Conservation (phyloP, 2,329 filamentous ascomycete genomes). For the Diaporthe sp. region DNA sequence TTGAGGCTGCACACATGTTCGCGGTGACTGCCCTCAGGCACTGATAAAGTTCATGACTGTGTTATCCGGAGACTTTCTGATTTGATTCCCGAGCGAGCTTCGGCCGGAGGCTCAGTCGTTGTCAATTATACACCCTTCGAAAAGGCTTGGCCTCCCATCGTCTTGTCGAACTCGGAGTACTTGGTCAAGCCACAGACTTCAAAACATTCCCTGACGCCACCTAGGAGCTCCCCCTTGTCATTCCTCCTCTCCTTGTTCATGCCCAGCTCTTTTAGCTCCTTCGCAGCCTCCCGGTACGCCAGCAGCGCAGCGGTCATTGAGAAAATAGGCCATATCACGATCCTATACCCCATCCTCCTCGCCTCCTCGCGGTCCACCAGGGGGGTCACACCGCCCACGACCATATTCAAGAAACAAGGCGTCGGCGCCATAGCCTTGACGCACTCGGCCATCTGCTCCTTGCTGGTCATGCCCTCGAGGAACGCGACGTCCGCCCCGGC, state of each 20-base stretch:
- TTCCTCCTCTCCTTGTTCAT: slow-evolving; percentile 48
- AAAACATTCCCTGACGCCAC: slow-evolving; percentile 49
- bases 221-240: slow-evolving; percentile 46
- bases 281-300: slow-evolving; percentile 49
- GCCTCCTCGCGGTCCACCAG: slow-evolving; percentile 48
- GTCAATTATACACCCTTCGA: slow-evolving; percentile 45
- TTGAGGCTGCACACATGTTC: neutral
- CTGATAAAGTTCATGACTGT: neutral
- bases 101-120: neutral
- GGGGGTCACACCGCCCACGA: slow-evolving; percentile 51
- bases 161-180: slow-evolving; percentile 49
- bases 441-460: slow-evolving; percentile 56
- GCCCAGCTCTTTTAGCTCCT: slow-evolving; percentile 50
- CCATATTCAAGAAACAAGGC: slow-evolving; percentile 52
- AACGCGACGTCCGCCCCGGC: slow-evolving; percentile 73
- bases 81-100: neutral
- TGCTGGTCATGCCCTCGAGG: slow-evolving; percentile 69
- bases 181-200: slow-evolving; percentile 49
- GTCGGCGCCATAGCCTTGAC: slow-evolving; percentile 45
- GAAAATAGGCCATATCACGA: slow-evolving; percentile 52
- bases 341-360: slow-evolving; percentile 48
- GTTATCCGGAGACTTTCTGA: neutral
- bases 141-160: slow-evolving; percentile 49
- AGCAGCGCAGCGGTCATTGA: slow-evolving; percentile 50
- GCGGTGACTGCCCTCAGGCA: neutral